Evolutionary conservation across 164 flowering plant species (phyloP).

Genomic region (Malania oleifera): DNA sequence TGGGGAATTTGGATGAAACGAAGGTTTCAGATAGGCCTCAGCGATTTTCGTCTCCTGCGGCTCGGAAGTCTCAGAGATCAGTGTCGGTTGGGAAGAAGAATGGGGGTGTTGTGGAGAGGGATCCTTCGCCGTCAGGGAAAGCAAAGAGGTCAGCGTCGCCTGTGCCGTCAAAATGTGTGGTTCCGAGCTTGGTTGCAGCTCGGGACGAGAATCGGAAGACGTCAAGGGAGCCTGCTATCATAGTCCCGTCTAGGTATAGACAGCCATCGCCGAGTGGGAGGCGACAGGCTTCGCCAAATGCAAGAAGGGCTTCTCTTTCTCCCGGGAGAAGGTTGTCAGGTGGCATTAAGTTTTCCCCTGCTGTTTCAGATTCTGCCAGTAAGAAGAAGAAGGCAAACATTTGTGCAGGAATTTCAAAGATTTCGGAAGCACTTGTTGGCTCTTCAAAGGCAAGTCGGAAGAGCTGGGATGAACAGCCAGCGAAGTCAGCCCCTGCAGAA

Average conservation of each 20-base stretch:
- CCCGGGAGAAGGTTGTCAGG: constrained; percentile 77
- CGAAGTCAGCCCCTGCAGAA: constrained; percentile 22
- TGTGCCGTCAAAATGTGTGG: constrained; percentile 80
- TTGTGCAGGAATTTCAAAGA: constrained; percentile 66
- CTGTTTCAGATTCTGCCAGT: constrained; percentile 26
- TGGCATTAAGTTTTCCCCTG: constrained; percentile 60
- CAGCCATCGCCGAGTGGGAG: constrained; percentile 85
- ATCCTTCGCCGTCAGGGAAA: constrained; percentile 62
- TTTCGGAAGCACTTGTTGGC: constrained; percentile 59
- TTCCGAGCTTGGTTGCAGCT: constrained; percentile 74
- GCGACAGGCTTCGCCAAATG: constrained; percentile 56
- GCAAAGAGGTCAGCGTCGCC: constrained; percentile 75
- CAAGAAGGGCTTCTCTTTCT: constrained; percentile 65
- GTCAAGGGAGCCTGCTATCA: constrained; percentile 70
- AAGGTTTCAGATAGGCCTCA: constrained; percentile 26
- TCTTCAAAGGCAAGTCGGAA: constrained; percentile 56
- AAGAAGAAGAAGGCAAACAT: constrained; percentile 74
- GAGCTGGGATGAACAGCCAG: constrained; percentile 72
- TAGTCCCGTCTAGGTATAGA: constrained; percentile 89
- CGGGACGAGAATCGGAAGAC: constrained; percentile 58
- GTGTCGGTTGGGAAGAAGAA: constrained; percentile 51
- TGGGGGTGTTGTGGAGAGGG: constrained; percentile 36
- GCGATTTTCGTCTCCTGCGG: constrained; percentile 63
- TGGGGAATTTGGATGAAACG: constrained; percentile 4
- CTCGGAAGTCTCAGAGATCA: constrained; percentile 40